These are phyloP conservation scores for Neodidymelliopsis sp. DNA, from an alignment of 2,329 filamentous ascomycete genomes.

Conservation along the genomic window DNA sequence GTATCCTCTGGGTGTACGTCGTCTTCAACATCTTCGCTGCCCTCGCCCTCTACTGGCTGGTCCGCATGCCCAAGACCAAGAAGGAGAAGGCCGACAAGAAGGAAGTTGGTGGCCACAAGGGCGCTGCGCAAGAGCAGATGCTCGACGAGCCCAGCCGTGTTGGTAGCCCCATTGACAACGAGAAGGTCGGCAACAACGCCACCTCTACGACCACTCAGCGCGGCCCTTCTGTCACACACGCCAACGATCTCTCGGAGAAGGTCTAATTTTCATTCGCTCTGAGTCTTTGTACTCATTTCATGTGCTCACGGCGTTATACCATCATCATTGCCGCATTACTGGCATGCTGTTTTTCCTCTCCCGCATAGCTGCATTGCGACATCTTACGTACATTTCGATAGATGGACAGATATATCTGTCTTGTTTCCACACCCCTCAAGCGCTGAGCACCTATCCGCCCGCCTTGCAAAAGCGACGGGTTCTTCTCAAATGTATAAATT, in stretches of 20 bases:
- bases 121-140: conserved; percentile 10
- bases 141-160: conserved; percentile 16
- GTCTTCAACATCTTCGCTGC: conserved; percentile 61
- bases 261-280: conserved; percentile 1
- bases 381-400: neutral
- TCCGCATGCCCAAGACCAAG: conserved; percentile 61
- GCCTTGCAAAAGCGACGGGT: conserved; percentile 2
- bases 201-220: conserved; percentile 22
- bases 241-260: conserved; percentile 25
- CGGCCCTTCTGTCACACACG: conserved; percentile 16
- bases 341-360: too few species aligned
- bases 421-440: conserved; percentile 11
- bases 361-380: neutral
- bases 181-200: conserved; percentile 18
- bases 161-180: conserved; percentile 18
- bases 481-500: conserved; percentile 3
- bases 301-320: conserved; percentile 1
- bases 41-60: conserved; percentile 61
- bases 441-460: conserved; percentile 10
- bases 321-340: too few species aligned
- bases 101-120: conserved; percentile 5
- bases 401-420: conserved; percentile 9
- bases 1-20: conserved; percentile 61
- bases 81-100: conserved; percentile 42
- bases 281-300: neutral